Conservation (phyloP, 805 yeast genomes). For the Schwanniomyces pseudopolymorphus region DNA sequence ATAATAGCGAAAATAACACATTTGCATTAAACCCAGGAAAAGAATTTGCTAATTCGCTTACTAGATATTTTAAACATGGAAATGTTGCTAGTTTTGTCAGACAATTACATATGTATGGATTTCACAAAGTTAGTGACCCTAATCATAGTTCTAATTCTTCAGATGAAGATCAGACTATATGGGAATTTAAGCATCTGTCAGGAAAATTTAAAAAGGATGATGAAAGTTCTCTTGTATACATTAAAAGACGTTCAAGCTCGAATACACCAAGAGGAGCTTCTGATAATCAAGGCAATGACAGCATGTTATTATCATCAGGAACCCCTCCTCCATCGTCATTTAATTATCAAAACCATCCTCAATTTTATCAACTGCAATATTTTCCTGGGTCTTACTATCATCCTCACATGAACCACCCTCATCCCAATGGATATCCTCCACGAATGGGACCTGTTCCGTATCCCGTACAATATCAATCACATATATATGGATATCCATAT, state of each 20-base stretch:
- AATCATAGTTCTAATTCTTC: constrained; percentile 3
- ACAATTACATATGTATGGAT: constrained; percentile 94
- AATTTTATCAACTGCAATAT: constrained; percentile 6
- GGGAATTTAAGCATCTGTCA: constrained; percentile 57
- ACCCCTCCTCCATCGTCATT: constrained; percentile 10
- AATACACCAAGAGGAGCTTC: constrained; percentile 16
- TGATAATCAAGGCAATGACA: constrained; percentile 2
- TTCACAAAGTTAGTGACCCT: constrained; percentile 73
- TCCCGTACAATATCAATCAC: constrained; percentile 2
- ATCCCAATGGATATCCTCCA: not conserved
- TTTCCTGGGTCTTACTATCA: not conserved
- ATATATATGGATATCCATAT: constrained; percentile 2
- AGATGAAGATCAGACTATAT: constrained; percentile 27
- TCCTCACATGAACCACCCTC: constrained; percentile 4
- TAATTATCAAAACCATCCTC: constrained; percentile 10
- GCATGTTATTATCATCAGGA: constrained; percentile 7
- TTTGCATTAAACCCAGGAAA: constrained; percentile 66
- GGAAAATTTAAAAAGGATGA: constrained; percentile 52
- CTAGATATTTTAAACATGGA: constrained; percentile 88
- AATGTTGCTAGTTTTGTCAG: constrained; percentile 92
- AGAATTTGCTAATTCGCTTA: constrained; percentile 59
- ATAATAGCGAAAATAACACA: constrained; percentile 47
- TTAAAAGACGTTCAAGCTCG: constrained; percentile 49
- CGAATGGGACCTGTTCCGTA: not conserved
- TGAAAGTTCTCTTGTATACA: constrained; percentile 42